Percentiles rank a stretch among this genome's conserved stretches.
Conservation (phyloP, 345 rosid genomes). For the Mallotus nudiflorus region DNA sequence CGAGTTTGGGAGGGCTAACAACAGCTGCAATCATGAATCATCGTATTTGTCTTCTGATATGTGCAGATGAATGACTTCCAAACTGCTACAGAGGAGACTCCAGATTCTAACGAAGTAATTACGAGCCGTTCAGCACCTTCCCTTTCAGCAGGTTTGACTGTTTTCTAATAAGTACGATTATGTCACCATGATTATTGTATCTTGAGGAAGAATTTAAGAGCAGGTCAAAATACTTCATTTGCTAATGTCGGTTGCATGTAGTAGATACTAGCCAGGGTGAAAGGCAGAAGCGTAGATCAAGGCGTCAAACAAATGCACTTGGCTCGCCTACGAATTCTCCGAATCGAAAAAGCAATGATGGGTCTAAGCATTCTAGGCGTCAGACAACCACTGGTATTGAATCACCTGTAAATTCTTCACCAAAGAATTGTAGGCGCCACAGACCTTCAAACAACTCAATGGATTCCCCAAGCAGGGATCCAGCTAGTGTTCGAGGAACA, state of each 20-base stretch:
- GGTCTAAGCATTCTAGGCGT: slow-evolving; percentile 7
- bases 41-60: neutral
- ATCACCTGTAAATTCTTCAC: slow-evolving; percentile 30
- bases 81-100: slow-evolving; percentile 19
- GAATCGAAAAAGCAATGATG: slow-evolving; percentile 2
- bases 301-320: slow-evolving; percentile 19
- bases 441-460: slow-evolving; percentile 25
- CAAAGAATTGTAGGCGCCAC: slow-evolving; percentile 40
- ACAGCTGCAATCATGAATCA: neutral
- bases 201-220: neutral
- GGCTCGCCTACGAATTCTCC: slow-evolving; percentile 12
- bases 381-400: slow-evolving; percentile 2
- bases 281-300: slow-evolving; percentile 39
- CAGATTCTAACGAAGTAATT: slow-evolving; percentile 15
- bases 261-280: slow-evolving; percentile 28
- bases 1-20: neutral
- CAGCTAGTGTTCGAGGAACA: slow-evolving; percentile 4
- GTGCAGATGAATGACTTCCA: slow-evolving; percentile 47
- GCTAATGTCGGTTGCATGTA: neutral
- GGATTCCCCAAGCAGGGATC: slow-evolving; percentile 31
- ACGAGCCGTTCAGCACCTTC: neutral
- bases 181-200: too few relatives aligned
- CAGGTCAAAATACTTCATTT: neutral
- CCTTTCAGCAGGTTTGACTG: slow-evolving; percentile 29
- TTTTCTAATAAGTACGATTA: neutral